Percentiles rank a stretch among this genome's conserved stretches.
Conservation (phyloP, 2,329 filamentous ascomycete species). For the Ophiognomonia clavigignenti-juglandacearum region DNA sequence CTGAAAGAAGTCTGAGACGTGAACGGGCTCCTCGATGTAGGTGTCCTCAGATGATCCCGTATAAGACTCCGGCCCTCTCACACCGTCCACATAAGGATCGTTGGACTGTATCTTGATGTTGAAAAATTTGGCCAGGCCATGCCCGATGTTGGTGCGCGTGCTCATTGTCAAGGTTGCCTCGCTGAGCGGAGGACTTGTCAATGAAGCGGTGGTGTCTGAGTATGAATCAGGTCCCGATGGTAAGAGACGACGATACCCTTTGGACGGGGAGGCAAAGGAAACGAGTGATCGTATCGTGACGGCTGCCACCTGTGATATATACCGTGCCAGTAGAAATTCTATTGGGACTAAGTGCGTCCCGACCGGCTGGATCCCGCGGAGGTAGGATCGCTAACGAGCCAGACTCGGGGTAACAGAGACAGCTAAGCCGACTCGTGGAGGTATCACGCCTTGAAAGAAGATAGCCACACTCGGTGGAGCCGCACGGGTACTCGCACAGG, state of each 20-base stretch:
- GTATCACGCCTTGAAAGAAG: conserved; percentile 1
- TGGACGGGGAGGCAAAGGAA: background rate
- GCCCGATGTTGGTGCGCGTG: conserved; percentile 57
- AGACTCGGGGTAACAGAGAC: background rate
- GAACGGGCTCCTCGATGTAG: conserved; percentile 81
- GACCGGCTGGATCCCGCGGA: conserved; percentile 4
- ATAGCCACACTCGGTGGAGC: conserved; percentile 2
- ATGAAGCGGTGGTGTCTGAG: background rate
- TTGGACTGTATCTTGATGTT: conserved; percentile 76
- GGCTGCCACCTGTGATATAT: conserved; percentile 11
- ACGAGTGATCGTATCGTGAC: background rate
- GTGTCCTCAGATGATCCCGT: conserved; percentile 66
- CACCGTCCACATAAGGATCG: conserved; percentile 53
- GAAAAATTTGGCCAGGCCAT: conserved; percentile 69
- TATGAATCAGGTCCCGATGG: background rate
- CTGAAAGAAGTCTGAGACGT: conserved; percentile 64
- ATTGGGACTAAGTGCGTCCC: background rate
- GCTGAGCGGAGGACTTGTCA: conserved; percentile 2
- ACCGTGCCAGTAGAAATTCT: conserved; percentile 1
- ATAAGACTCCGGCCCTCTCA: conserved; percentile 73
- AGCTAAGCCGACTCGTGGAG: background rate
- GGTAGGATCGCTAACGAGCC: conserved; percentile 1
- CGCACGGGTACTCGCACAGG: background rate
- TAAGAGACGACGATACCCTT: background rate
- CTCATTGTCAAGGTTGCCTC: conserved; percentile 27